These are phyloP conservation scores for Teratosphaeria pseudoeucalypti DNA, from an alignment of 2,329 filamentous ascomycete genomes.

Conservation along the genomic window DNA sequence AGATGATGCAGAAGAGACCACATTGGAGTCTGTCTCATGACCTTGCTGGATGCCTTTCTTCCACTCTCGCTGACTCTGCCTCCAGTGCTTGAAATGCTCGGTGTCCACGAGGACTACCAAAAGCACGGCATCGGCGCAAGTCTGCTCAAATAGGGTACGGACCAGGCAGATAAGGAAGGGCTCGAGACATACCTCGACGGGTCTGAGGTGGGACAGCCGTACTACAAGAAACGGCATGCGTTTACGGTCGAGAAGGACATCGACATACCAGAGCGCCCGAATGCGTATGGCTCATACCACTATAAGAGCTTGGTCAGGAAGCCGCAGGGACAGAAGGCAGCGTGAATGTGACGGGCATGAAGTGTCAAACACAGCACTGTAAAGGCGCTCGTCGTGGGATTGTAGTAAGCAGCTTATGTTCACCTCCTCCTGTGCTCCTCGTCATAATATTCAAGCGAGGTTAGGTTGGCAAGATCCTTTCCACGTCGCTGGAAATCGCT, in stretches of 20 bases:
- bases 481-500: background rate
- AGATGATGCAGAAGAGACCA: background rate
- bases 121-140: conserved; percentile 6
- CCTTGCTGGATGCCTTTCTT: background rate
- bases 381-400: background rate
- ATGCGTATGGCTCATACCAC: conserved; percentile 2
- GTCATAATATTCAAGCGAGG: too few relatives aligned
- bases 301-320: conserved; percentile 3
- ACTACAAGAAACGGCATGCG: conserved; percentile 6
- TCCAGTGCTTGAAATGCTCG: conserved; percentile 10
- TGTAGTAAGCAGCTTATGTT: too few relatives aligned
- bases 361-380: background rate
- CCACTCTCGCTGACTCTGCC: background rate
- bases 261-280: conserved; percentile 4
- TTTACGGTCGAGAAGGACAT: conserved; percentile 2
- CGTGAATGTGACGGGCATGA: background rate
- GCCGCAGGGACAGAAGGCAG: background rate
- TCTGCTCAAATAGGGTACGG: conserved; percentile 10
- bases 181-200: conserved; percentile 11
- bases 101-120: conserved; percentile 8
- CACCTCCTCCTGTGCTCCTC: too few relatives aligned
- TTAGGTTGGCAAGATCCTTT: background rate
- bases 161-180: conserved; percentile 8
- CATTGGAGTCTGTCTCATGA: background rate
- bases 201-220: conserved; percentile 7